Evolutionary conservation across 352 stramenopile species (phyloP), one percentile per base, ranked within the genome.

Genomic region (Phytophthora aleatoria): DNA sequence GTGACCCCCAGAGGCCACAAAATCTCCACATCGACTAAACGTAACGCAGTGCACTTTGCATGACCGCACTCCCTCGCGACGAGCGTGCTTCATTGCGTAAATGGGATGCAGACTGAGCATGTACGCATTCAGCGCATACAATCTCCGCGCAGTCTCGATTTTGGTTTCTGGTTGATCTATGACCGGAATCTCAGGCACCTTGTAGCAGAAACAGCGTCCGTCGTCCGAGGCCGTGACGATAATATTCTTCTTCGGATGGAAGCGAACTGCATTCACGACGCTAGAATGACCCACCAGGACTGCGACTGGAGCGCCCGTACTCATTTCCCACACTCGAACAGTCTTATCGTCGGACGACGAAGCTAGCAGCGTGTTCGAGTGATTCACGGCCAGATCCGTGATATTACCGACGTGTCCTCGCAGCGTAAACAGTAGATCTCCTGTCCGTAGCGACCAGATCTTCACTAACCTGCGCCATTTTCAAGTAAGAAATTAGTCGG

Each of bases 221-320:
- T 98, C 92, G 53, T 98, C 92, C n/a, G 88, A 97, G 13, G 90
- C 90, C 1, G 86, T 97, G n/a, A 97, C 85, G 5, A 98, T 84
- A 15, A 97, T 81, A 45, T 95, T 96, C 45, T 90, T 85, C 13
- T 61, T 71, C 3, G 88, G 84, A 45, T 97, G 90, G 59, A 98
- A 98, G 35, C 84, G 82, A 53, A 91, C 81, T 12, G 86, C 89
- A 68, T 95, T 95, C 12, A 95, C 83, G 13, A 92, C 80, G 68
- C 85, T 95, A 20, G 89, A 90, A 65, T 96, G 91, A 33, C 88
- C 88, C 3, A 95, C 74, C 35, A 96, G 61, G 70, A 98, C 89
- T 5, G 87, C 87, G 20, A 97, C 83, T 15, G 89, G 85, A 30
- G 83, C 85, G 0, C 89, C 89, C 15, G 89, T 95, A 61, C 74